These are phyloP conservation scores for Fragilaria crotonensis DNA, from an alignment of 108 stramenopile species.

Conservation along the genomic window DNA sequence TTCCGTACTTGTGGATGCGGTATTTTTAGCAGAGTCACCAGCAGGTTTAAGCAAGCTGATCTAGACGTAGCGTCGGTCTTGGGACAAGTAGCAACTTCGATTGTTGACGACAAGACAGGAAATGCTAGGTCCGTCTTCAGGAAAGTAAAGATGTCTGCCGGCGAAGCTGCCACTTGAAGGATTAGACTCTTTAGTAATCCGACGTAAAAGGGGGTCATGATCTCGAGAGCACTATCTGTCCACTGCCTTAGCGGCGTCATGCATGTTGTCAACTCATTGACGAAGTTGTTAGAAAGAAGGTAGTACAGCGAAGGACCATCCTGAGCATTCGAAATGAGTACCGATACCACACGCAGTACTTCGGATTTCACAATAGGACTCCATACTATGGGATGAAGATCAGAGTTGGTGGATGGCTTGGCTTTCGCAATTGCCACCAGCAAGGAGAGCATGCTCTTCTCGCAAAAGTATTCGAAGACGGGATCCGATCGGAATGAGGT, in stretches of 20 bases:
- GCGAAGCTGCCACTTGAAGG: slow-evolving; percentile 41
- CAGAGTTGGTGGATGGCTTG: slow-evolving; percentile 14
- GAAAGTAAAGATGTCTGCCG: slow-evolving; percentile 40
- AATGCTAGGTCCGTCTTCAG: slow-evolving; percentile 32
- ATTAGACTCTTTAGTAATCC: slow-evolving; percentile 62
- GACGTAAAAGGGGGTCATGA: slow-evolving; percentile 64
- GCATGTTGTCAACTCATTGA: slow-evolving; percentile 67
- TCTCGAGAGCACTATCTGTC: slow-evolving; percentile 59
- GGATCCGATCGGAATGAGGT: slow-evolving; percentile 2
- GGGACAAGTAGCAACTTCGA: slow-evolving; percentile 54
- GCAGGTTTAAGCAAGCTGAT: slow-evolving; percentile 54
- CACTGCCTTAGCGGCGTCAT: slow-evolving; percentile 71
- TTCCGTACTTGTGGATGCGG: slow-evolving; percentile 35
- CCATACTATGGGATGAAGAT: slow-evolving; percentile 59
- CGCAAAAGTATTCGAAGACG: slow-evolving; percentile 83
- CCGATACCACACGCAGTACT: slow-evolving; percentile 53
- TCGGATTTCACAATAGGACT: slow-evolving; percentile 67
- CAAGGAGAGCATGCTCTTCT: slow-evolving; percentile 68
- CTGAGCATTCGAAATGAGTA: slow-evolving; percentile 43
- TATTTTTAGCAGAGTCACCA: slow-evolving; percentile 61
- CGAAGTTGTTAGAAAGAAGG: slow-evolving; percentile 70
- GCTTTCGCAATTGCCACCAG: slow-evolving; percentile 63
- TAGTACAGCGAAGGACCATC: slow-evolving; percentile 54
- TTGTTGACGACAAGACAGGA: slow-evolving; percentile 58
- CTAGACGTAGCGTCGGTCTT: slow-evolving; percentile 49